Evolutionary conservation across 1,284 basidiomycete species (phyloP), one percentile per base, ranked within the genome.

Genomic region (Apiotrichum laibachii): DNA sequence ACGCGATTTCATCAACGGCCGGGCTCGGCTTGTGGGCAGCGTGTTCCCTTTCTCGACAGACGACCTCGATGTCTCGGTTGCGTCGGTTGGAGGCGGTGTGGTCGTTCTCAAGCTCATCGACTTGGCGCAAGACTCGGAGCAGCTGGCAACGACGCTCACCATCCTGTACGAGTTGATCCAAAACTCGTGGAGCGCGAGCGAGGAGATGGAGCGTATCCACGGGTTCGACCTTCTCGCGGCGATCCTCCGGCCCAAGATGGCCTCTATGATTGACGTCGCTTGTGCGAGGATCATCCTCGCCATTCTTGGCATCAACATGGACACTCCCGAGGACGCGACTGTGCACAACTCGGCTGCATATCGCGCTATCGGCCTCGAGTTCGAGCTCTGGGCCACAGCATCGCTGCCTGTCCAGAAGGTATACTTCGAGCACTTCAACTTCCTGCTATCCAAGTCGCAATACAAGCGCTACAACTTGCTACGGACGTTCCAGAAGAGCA

Each of bases 161-260:
- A 84, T 96, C 22, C 78, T 96, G 39, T 82, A 85, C 7, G 88
- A 93, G 68, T 85, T 88, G 7, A 76, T 95, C 42, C 84, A 85
- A 61, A 86, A 88, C 65, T 90, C 86, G 68, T 97, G 94, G 94
- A 85, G 89, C 68, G 91, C 90, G 67, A 92, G 89, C 44, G 92
- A 93, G 69, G 91, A 93, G 69, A 91, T 92, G 86, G 91, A 94
- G 71, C 81, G 86, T 39, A 79, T 92, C 48, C 85, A 86, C 59
- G 90, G 91, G 13, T 97, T 94, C 69, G 92, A 96, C 58, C 86
- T 93, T 39, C 81, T 97, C 5, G 85, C 86, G 1, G 84, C 85
- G 37, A 85, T 91, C 22, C 80, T 98, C 18, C 81, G 86, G 26
- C 80, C 81, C 42, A 95, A 94, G 73, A 77, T 78, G 72, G 81